These are phyloP conservation scores for Meripilus lineatus DNA, from an alignment of 1,284 basidiomycete genomes.

Conservation along the genomic window DNA sequence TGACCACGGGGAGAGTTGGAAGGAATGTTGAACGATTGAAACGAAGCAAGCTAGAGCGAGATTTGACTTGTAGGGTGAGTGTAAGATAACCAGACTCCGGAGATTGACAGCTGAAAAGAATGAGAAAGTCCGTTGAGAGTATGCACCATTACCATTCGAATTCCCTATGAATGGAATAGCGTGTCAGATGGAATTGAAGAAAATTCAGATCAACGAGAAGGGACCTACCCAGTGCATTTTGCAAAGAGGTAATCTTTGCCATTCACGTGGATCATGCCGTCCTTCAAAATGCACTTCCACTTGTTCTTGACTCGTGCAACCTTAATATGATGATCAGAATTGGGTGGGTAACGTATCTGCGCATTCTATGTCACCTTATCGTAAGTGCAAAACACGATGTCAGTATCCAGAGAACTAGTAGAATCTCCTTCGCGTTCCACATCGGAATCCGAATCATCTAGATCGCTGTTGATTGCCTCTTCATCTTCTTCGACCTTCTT, in stretches of 20 bases:
- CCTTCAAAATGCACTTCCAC: slow-evolving; percentile 99
- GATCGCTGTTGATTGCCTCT: slow-evolving; percentile 93
- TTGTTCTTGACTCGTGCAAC: slow-evolving; percentile 99
- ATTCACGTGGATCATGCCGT: slow-evolving; percentile 97
- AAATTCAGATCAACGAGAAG: slow-evolving; percentile 1
- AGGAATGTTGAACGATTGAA: no score
- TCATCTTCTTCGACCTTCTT: slow-evolving; percentile 42
- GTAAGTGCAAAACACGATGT: slow-evolving; percentile 98
- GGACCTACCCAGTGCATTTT: slow-evolving; percentile 82
- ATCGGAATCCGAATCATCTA: slow-evolving; percentile 90
- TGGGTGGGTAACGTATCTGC: slow-evolving; percentile 13
- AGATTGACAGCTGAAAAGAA: no score
- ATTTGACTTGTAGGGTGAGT: no score
- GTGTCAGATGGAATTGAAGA: no score
- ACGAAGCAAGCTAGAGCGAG: no score
- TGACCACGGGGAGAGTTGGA: no score
- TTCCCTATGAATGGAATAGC: slow-evolving; percentile 23
- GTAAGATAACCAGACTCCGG: no score
- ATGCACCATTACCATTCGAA: slow-evolving; percentile 38
- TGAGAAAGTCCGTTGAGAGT: no score
- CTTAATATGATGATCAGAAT: slow-evolving; percentile 34
- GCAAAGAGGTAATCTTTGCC: slow-evolving; percentile 97
- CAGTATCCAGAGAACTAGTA: slow-evolving; percentile 67
- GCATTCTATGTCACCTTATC: no score
- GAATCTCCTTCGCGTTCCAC: slow-evolving; percentile 74